Percentiles rank a stretch among this genome's conserved stretches.
These are phyloP conservation scores for Xerocomus nothofagi DNA, from an alignment of 1,284 basidiomycete species.

Conservation along the genomic window DNA sequence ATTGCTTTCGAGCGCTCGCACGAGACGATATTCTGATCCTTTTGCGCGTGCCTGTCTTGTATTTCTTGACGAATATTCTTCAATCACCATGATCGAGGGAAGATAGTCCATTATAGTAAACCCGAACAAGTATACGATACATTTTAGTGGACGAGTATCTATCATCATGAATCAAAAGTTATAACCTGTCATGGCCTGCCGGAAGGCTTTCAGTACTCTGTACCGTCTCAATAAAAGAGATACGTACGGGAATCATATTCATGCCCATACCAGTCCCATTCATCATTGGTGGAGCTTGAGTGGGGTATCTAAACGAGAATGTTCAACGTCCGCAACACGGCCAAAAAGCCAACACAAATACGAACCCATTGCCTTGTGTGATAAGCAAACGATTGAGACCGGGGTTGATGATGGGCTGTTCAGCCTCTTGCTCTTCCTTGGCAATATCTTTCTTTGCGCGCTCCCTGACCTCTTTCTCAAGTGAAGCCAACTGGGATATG, in stretches of 20 bases:
- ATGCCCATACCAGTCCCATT: constrained; percentile 42
- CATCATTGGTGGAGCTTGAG: constrained; percentile 45
- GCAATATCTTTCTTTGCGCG: constrained; percentile 77
- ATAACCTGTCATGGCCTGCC: constrained; percentile 36
- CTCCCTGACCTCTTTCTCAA: constrained; percentile 86
- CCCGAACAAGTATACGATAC: constrained; percentile 26
- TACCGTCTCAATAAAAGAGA: neutral
- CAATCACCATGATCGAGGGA: neutral
- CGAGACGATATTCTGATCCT: neutral
- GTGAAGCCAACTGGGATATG: constrained; percentile 53
- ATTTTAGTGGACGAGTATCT: constrained; percentile 15
- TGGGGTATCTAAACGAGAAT: constrained; percentile 36
- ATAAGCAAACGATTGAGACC: constrained; percentile 61
- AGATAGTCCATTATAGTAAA: constrained; percentile 29
- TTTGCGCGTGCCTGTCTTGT: constrained; percentile 7
- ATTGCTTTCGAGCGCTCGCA: constrained; percentile 17
- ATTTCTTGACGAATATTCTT: constrained; percentile 16
- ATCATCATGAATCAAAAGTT: constrained; percentile 15
- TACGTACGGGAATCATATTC: constrained; percentile 46
- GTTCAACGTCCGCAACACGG: constrained; percentile 2
- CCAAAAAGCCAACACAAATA: neutral
- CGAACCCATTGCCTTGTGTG: constrained; percentile 67
- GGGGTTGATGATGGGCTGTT: constrained; percentile 82
- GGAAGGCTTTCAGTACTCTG: constrained; percentile 13
- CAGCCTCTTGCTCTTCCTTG: constrained; percentile 83